Evolutionary conservation across 768 basidiomycete genomes (phyloP).

Genomic region (Lentinula sp.): DNA sequence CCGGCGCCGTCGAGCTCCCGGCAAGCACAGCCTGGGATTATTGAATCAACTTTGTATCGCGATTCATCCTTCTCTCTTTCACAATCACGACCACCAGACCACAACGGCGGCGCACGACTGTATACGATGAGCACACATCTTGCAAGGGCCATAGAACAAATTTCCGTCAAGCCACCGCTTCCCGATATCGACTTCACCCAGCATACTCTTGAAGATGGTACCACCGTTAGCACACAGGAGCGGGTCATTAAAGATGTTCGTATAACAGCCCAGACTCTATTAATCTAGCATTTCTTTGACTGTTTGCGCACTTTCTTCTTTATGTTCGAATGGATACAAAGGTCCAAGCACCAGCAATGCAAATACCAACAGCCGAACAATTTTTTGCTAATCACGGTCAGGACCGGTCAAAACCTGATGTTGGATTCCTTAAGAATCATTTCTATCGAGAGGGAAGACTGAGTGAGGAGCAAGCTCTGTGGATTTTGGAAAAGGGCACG

Average conservation of each 20-base stretch:
- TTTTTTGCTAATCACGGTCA: conserved; percentile 72
- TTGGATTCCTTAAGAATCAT: conserved; percentile 97
- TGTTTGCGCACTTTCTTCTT: background rate
- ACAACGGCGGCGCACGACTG: conserved; percentile 2
- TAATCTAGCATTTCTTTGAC: background rate
- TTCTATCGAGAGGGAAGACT: conserved; percentile 95
- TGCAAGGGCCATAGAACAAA: conserved; percentile 63
- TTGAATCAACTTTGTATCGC: background rate
- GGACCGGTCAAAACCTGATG: conserved; percentile 87
- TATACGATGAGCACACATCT: conserved; percentile 44
- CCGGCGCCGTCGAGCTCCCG: background rate
- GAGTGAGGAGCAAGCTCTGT: conserved; percentile 92
- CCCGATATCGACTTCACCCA: conserved; percentile 85
- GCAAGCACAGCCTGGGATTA: conserved; percentile 3
- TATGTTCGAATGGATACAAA: conserved; percentile 19
- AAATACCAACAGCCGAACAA: conserved; percentile 84
- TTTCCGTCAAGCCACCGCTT: conserved; percentile 43
- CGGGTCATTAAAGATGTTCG: conserved; percentile 93
- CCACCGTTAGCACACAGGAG: conserved; percentile 86
- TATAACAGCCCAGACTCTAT: conserved; percentile 2
- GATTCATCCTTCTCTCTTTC: conserved; percentile 2
- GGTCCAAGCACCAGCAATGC: conserved; percentile 98
- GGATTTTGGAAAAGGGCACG: conserved; percentile 85
- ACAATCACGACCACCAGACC: background rate
- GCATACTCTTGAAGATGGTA: conserved; percentile 90